phyloP scores from a whole-genome alignment of 1,284 basidiomycete species.

The Malassezia equina region DNA sequence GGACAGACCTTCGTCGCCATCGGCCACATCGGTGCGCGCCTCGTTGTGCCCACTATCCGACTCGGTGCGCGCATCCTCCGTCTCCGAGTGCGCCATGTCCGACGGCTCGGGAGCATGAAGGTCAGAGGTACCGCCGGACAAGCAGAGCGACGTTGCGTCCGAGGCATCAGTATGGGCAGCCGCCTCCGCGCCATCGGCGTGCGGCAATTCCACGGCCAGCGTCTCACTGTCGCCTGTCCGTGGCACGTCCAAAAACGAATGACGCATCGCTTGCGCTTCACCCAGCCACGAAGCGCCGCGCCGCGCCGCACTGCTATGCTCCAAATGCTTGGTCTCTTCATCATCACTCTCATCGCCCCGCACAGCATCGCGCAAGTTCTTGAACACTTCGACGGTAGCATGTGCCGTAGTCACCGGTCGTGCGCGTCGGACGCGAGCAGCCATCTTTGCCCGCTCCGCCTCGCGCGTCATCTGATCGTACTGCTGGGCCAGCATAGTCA shows the following conservation, averaged over 20 bases:
- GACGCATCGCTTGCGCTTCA: neutral
- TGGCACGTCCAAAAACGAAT: neutral
- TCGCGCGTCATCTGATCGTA: conserved; percentile 53
- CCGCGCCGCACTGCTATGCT: conserved; percentile 2
- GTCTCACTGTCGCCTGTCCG: neutral
- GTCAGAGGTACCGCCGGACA: neutral
- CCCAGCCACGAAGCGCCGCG: conserved; percentile 7
- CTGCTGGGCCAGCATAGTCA: conserved; percentile 54
- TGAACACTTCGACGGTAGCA: conserved; percentile 79
- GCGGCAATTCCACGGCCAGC: neutral
- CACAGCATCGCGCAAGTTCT: conserved; percentile 84
- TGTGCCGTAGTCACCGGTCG: conserved; percentile 81
- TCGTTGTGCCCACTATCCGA: no score
- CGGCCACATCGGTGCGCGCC: neutral
- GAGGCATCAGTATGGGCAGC: neutral
- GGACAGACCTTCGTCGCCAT: neutral
- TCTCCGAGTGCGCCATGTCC: no score
- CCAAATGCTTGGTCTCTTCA: conserved; percentile 5
- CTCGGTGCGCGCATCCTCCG: no score
- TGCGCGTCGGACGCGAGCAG: conserved; percentile 70
- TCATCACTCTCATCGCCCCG: conserved; percentile 58
- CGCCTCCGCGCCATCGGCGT: neutral
- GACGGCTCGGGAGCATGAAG: neutral
- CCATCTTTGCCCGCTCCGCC: conserved; percentile 48
- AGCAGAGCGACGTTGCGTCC: neutral